Conservation (phyloP, 2,329 filamentous ascomycete species). For the Penicillium sp. region DNA sequence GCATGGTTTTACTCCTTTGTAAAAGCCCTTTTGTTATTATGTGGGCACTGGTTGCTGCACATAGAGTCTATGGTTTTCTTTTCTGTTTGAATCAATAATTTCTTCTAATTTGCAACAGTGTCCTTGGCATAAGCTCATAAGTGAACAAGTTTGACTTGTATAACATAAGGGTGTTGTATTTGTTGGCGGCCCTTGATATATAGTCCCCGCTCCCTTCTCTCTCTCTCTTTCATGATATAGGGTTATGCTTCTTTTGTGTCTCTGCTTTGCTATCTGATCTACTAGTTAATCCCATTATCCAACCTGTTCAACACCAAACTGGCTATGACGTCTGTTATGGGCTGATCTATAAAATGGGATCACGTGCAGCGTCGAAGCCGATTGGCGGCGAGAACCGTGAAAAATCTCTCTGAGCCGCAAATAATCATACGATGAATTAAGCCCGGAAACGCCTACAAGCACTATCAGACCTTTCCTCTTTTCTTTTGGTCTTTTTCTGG, state of each 20-base stretch:
- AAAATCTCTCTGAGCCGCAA: constrained; percentile 19
- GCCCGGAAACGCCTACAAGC: background rate
- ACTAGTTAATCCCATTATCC: background rate
- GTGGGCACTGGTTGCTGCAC: constrained; percentile 27
- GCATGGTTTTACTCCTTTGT: constrained; percentile 12
- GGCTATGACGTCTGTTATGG: constrained; percentile 14
- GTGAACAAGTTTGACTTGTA: too few species aligned
- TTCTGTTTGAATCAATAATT: constrained; percentile 20
- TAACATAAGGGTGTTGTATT: background rate
- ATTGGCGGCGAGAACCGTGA: constrained; percentile 29
- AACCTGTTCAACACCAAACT: background rate
- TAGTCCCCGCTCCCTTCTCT: background rate
- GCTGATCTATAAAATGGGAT: constrained; percentile 19
- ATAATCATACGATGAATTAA: constrained; percentile 17
- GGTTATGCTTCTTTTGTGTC: too few species aligned
- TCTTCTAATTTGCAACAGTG: background rate
- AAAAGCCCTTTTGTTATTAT: constrained; percentile 15
- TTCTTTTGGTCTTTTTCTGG: background rate
- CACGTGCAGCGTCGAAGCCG: constrained; percentile 26
- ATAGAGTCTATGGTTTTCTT: constrained; percentile 10
- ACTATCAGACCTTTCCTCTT: background rate
- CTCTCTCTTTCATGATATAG: too few species aligned
- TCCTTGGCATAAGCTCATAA: background rate
- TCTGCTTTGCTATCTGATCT: background rate
- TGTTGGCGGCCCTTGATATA: background rate